Conservation (phyloP, 345 rosid genomes). For the Populus simonii region DNA sequence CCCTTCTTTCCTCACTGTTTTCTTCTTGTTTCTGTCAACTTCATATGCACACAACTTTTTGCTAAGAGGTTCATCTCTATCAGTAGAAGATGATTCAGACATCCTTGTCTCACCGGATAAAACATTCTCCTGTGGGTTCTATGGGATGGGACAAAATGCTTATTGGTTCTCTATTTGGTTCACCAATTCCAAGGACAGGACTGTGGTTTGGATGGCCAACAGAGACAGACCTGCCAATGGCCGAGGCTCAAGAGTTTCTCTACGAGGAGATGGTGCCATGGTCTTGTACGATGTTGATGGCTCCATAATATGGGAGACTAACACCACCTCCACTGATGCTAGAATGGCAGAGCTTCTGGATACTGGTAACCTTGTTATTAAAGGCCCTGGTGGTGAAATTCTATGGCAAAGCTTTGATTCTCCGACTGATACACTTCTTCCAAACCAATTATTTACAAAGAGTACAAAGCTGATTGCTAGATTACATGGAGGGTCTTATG, state of each 20-base stretch:
- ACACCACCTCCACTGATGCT: neutral
- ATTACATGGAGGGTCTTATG: neutral
- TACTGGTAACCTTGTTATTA: constrained; percentile 9
- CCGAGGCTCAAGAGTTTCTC: constrained; percentile 20
- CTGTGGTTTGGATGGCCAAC: constrained; percentile 40
- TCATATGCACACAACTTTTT: constrained; percentile 17
- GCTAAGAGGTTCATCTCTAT: constrained; percentile 8
- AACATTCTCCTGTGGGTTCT: constrained; percentile 47
- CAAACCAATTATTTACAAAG: neutral
- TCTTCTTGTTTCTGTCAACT: constrained; percentile 9
- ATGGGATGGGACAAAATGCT: constrained; percentile 20
- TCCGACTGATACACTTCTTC: constrained; percentile 10
- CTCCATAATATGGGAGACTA: neutral
- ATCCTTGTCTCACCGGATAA: constrained; percentile 25
- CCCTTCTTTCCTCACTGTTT: neutral
- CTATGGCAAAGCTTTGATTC: constrained; percentile 9
- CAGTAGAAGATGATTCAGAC: constrained; percentile 15
- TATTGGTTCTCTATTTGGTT: constrained; percentile 28
- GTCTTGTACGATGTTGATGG: constrained; percentile 23
- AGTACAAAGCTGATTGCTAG: neutral
- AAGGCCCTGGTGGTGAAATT: neutral
- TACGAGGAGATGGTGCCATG: constrained; percentile 12
- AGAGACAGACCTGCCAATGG: constrained; percentile 32
- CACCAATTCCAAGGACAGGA: constrained; percentile 1
- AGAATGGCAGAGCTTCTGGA: constrained; percentile 34